Evolutionary conservation across 225 moss, liverwort and hornwort species (phyloP), one percentile per base, ranked within the genome.

Genomic region (Sphagnum contortum): DNA sequence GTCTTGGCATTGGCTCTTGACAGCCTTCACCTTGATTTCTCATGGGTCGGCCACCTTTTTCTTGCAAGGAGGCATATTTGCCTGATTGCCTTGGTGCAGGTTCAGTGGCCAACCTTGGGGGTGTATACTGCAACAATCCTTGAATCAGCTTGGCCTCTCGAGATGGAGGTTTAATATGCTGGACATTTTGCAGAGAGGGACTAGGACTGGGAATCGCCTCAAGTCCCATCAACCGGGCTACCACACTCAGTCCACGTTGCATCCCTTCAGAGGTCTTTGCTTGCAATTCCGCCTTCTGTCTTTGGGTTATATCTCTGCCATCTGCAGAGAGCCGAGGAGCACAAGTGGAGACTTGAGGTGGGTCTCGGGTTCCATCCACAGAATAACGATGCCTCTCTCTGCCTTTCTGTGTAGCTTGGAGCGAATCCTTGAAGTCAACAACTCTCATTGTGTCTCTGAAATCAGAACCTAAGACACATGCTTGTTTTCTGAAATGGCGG

Each of bases 301-400:
- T 29, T 29, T 50, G 61, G 44, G 52, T 9, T 5, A 52, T 2
- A 52, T 52, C 52, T 52, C 52, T 52, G 52, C 52, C 52, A 52
- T 52, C 52, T 5, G 9, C 52, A 52, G 52, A 52, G 9, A 52
- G 52, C 52, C 52, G 5, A 9, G 52, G 52, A 5, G 81, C 78
- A 29, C 29, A 29, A 45, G 70, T 52, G 69, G 71, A 65, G 4
- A 78, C 70, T 0, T 80, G 81, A 52, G 81, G 85, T 3, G 81
- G 69, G 9, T 85, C 85, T 29, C 81, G 75, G n/a, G 81, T 85
- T 45, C 81, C 78, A 8, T 85, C 85, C 4, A 85, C 85, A 2
- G 85, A 85, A 65, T 68, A 85, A 4, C 85, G 85, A 49, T 78
- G 83, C 14, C 70, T 77, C 8, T 83, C 83, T 2, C 74, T 78